These are phyloP conservation scores for Colletotrichum tamarilloi DNA, from an alignment of 2,329 filamentous ascomycete genomes.

Conservation along the genomic window DNA sequence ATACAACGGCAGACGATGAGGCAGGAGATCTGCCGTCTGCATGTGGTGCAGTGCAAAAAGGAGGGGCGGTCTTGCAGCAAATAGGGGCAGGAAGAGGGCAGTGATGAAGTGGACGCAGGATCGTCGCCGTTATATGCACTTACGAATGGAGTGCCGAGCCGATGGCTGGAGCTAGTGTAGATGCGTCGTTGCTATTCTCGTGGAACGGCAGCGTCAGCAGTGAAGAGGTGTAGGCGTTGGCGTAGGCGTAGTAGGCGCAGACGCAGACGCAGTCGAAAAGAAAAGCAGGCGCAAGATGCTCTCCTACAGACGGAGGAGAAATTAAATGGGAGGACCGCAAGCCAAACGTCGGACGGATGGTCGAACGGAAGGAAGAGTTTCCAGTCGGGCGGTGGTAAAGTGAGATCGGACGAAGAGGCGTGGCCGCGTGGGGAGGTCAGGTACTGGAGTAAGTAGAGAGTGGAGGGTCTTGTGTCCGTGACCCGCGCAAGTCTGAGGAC, in stretches of 20 bases:
- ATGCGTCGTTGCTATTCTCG: slow-evolving; percentile 22
- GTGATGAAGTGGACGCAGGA: neutral
- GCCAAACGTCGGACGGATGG: slow-evolving; percentile 31
- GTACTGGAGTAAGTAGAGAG: no score
- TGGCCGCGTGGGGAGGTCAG: slow-evolving; percentile 18
- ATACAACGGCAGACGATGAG: slow-evolving; percentile 18
- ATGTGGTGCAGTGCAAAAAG: slow-evolving; percentile 7
- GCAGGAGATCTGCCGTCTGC: slow-evolving; percentile 28
- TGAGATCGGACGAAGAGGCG: slow-evolving; percentile 27
- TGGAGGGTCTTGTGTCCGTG: slow-evolving; percentile 19
- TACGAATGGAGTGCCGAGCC: slow-evolving; percentile 8
- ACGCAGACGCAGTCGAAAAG: slow-evolving; percentile 1
- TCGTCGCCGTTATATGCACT: slow-evolving; percentile 15
- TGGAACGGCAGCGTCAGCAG: slow-evolving; percentile 1
- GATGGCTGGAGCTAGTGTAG: neutral
- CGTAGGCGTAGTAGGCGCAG: neutral
- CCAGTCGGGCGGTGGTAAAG: slow-evolving; percentile 16
- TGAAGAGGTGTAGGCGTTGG: neutral
- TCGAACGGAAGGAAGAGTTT: slow-evolving; percentile 18
- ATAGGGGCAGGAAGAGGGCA: slow-evolving; percentile 5
- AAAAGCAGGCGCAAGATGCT: neutral
- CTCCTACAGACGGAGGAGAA: neutral
- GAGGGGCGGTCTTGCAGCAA: slow-evolving; percentile 12
- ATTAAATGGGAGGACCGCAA: slow-evolving; percentile 2
- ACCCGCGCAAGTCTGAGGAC: slow-evolving; percentile 1